Evolutionary conservation across 2,329 filamentous ascomycete genomes (phyloP), one percentile per base, ranked within the genome.

Genomic region (Magnaporthiopsis rhizophila): DNA sequence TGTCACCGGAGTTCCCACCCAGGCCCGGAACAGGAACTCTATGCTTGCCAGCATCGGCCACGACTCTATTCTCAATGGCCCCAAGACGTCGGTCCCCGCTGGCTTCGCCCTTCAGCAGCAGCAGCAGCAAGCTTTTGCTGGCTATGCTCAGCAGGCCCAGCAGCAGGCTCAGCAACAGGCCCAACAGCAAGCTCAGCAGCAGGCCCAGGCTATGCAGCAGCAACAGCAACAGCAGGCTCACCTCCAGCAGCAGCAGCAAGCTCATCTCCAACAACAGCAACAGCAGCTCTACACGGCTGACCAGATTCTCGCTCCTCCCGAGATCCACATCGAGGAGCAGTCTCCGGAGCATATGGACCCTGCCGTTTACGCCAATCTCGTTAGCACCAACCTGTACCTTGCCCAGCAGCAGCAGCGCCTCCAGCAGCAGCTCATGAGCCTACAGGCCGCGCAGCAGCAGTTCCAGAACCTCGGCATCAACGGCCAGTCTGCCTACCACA

Each of bases 371-470:
- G 91, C 92, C 63, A 92, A 97, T 77, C 82, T 98, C 68, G 86
- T 97, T 72, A 90, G 92, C 65, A 96, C 92, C 71, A 97, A 97
- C 75, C 80, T 95, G 74, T 96, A 96, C 73, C 84, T 99, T 62
- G 92, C 92, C 57, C 92, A 97, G 73, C 93, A 97, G 78, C 94
- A 98, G 78, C 92, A 97, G 79, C 89, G 91, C 68, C 86, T 98
- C 63, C 93, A 98, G 78, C 93, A 97, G 78, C 92, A 98, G 78
- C 84, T 98, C 69, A 86, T 92, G 69, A 90, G 81, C 68, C 87
- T 97, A 30, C 95, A 94, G 72, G 87, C 88, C 63, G 90, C 90
- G 53, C 89, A 91, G 66, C 90, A 92, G 77, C 90, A 93, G 76
- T 90, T 93, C 72, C 89, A 92, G 74, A 86, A 86, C 68, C 80